Conservation (phyloP, 208 protist genomes). For the Naegleria fowleri region DNA sequence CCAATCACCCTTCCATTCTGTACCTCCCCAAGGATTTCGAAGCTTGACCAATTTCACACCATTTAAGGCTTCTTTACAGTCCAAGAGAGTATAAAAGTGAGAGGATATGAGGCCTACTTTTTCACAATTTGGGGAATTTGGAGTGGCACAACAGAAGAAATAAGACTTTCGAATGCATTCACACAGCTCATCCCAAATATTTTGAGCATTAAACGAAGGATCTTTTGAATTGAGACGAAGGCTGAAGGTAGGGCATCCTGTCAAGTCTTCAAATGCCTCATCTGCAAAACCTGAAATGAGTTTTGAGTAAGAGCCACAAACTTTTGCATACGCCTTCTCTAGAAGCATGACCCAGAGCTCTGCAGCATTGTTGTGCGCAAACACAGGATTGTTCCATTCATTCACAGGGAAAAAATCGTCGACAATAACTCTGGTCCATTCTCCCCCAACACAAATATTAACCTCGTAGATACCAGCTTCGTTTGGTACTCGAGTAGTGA, state of each 20-base stretch:
- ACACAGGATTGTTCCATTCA: not conserved
- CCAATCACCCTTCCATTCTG: not conserved
- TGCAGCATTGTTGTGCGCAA: not conserved
- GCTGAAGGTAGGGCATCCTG: not conserved
- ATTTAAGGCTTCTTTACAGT: not conserved
- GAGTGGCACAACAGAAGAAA: not conserved
- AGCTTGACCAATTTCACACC: not conserved
- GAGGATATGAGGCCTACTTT: not conserved
- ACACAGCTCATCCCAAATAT: not conserved
- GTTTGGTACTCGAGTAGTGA: not conserved
- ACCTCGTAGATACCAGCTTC: not conserved
- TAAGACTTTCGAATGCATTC: not conserved
- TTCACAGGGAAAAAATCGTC: not conserved
- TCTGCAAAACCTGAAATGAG: not conserved
- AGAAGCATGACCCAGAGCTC: not conserved
- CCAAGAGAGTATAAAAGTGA: not conserved
- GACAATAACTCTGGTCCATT: not conserved
- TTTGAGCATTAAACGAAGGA: not conserved
- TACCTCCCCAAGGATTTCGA: not conserved
- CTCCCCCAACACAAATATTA: not conserved
- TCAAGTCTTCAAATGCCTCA: not conserved
- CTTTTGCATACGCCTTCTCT: not conserved
- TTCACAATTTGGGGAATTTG: not conserved
- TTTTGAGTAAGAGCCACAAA: not conserved
- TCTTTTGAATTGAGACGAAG: not conserved